phyloP scores from a whole-genome alignment of 139 green algal genomes.

The Chlorella sp. region DNA sequence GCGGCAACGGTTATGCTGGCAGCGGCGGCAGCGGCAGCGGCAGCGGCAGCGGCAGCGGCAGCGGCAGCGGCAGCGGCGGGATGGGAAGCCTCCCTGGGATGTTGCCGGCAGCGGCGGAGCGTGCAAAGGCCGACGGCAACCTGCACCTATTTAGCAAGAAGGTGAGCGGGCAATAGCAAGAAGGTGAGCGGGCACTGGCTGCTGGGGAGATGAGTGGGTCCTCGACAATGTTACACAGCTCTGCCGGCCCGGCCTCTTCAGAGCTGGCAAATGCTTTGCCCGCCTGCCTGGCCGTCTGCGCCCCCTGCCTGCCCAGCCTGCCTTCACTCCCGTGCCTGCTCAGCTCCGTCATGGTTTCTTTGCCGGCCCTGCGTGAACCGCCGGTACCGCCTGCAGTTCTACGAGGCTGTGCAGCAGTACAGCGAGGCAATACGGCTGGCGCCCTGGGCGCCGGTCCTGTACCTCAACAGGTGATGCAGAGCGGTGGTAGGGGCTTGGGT shows the following conservation, averaged over 20 bases:
- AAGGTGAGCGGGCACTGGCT: not conserved
- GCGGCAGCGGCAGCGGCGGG: not conserved
- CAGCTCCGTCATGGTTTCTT: too few relatives aligned
- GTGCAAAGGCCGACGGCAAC: constrained; percentile 60
- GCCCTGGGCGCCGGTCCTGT: constrained; percentile 54
- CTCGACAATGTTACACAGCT: too few relatives aligned
- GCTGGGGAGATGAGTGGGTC: too few relatives aligned
- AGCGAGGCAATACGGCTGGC: constrained; percentile 54
- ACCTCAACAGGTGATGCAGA: constrained; percentile 45
- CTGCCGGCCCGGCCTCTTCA: not conserved
- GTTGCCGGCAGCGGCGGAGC: constrained; percentile 58
- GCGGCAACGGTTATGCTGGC: not conserved
- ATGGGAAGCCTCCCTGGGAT: constrained; percentile 18
- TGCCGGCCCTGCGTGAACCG: not conserved
- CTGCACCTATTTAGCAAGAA: constrained; percentile 55
- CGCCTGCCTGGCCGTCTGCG: not conserved
- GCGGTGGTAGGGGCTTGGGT: not conserved
- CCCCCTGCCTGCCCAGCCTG: not conserved
- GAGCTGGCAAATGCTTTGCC: not conserved
- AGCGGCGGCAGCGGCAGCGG: constrained; percentile 8
- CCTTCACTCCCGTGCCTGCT: too few relatives aligned
- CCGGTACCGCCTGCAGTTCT: constrained; percentile 1
- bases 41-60: not conserved
- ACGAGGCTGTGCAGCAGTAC: constrained; percentile 54
- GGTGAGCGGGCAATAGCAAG: constrained; percentile 17